Percentiles rank a stretch among this genome's conserved stretches.
Conservation (phyloP, 2,329 filamentous ascomycete species). For the Tolypocladium amazonense region DNA sequence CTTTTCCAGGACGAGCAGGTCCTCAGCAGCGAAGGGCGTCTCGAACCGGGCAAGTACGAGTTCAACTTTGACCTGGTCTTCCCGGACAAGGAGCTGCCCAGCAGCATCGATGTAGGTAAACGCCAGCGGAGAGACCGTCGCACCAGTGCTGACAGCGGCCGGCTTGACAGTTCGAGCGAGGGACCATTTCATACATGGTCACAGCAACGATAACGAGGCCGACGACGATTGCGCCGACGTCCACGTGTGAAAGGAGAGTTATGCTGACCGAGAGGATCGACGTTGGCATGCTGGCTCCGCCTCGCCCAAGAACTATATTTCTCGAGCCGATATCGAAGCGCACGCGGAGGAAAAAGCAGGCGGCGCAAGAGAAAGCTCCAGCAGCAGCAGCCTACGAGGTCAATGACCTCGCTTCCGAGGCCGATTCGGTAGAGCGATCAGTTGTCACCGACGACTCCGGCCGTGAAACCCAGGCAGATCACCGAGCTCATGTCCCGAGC, state of each 20-base stretch:
- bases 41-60: constrained; percentile 66
- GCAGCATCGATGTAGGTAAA: constrained; percentile 78
- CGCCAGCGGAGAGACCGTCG: neutral
- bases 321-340: constrained; percentile 76
- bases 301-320: constrained; percentile 73
- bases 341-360: constrained; percentile 49
- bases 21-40: constrained; percentile 65
- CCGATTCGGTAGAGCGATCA: constrained; percentile 28
- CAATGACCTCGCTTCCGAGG: constrained; percentile 22
- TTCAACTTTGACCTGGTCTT: constrained; percentile 70
- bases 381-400: constrained; percentile 28
- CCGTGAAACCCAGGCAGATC: constrained; percentile 23
- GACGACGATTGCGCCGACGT: constrained; percentile 71
- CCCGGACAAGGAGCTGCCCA: constrained; percentile 61
- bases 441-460: constrained; percentile 27
- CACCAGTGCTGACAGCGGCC: constrained; percentile 2
- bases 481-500: constrained; percentile 33
- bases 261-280: constrained; percentile 75
- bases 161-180: constrained; percentile 71
- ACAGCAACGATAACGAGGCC: constrained; percentile 84
- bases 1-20: constrained; percentile 76
- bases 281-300: constrained; percentile 62
- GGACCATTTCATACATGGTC: constrained; percentile 84
- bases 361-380: constrained; percentile 31
- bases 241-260: constrained; percentile 72